Conservation (phyloP, 495 filamentous ascomycete species). For the Hypomontagnella monticulosa region DNA sequence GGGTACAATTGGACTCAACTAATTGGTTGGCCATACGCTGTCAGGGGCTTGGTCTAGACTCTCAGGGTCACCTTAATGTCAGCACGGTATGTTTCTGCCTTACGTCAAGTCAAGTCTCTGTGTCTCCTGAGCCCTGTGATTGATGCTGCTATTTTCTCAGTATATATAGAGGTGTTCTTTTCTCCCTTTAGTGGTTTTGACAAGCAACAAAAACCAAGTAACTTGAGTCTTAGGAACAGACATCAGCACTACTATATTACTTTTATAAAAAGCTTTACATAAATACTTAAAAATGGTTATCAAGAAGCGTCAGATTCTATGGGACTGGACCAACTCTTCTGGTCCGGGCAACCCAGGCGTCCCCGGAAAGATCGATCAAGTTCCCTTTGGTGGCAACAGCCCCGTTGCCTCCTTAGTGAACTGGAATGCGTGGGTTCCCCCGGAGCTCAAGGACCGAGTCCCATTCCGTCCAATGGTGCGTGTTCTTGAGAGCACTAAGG, state of each 20-base stretch:
- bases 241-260: not conserved
- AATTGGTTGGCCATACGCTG: not conserved
- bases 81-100: slow-evolving; percentile 22
- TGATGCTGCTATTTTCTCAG: not conserved
- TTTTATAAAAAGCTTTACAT: not conserved
- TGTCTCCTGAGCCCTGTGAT: not conserved
- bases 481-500: slow-evolving; percentile 39
- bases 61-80: not conserved
- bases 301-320: slow-evolving; percentile 56
- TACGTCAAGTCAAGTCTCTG: slow-evolving; percentile 17
- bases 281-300: slow-evolving; percentile 36
- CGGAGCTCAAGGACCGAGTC: slow-evolving; percentile 53
- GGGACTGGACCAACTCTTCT: slow-evolving; percentile 59
- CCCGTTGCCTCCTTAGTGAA: slow-evolving; percentile 53
- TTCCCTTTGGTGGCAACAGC: slow-evolving; percentile 38
- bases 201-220: not conserved
- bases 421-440: slow-evolving; percentile 60
- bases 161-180: slow-evolving; percentile 19
- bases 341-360: slow-evolving; percentile 38
- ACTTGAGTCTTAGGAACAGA: not conserved
- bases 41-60: not conserved
- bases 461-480: slow-evolving; percentile 59
- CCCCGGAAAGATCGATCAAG: slow-evolving; percentile 49
- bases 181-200: not conserved
- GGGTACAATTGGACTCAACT: not conserved